Conservation (phyloP, 176 grass and related monocot species). For the Aegilops tauschii region DNA sequence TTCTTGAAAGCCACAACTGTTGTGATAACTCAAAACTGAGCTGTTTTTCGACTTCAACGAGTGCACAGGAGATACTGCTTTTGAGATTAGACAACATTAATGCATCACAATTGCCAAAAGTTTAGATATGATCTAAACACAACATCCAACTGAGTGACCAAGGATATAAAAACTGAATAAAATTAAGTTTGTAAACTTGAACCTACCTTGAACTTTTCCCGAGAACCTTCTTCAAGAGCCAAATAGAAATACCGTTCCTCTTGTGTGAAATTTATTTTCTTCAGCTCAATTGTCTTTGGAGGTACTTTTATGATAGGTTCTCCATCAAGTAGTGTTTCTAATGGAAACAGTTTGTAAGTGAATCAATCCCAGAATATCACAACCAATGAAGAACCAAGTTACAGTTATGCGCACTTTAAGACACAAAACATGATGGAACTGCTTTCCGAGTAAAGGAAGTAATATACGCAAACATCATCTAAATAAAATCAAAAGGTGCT, state of each 20-base stretch:
- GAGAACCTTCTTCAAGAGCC: conserved; percentile 77
- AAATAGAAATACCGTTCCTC: conserved; percentile 89
- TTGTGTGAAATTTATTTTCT: conserved; percentile 69
- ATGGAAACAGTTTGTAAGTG: conserved; percentile 24
- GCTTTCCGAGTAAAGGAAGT: background rate
- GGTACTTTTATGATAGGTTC: conserved; percentile 91
- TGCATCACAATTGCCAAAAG: background rate
- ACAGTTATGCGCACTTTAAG: background rate
- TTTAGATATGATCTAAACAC: background rate
- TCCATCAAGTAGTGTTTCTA: conserved; percentile 79
- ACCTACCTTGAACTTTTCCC: conserved; percentile 78
- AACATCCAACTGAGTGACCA: background rate
- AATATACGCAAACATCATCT: background rate
- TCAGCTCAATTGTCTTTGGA: conserved; percentile 67
- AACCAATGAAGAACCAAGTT: background rate
- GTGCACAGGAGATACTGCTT: background rate
- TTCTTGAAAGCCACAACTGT: background rate
- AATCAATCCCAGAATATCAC: conserved; percentile 16
- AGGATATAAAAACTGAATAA: background rate
- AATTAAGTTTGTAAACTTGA: background rate
- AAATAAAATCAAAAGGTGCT: background rate
- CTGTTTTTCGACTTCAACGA: background rate
- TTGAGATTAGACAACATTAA: background rate
- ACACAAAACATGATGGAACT: background rate
- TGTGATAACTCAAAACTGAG: background rate